Evolutionary conservation across 345 rosid species (phyloP).

Genomic region (Corchorus capsularis): DNA sequence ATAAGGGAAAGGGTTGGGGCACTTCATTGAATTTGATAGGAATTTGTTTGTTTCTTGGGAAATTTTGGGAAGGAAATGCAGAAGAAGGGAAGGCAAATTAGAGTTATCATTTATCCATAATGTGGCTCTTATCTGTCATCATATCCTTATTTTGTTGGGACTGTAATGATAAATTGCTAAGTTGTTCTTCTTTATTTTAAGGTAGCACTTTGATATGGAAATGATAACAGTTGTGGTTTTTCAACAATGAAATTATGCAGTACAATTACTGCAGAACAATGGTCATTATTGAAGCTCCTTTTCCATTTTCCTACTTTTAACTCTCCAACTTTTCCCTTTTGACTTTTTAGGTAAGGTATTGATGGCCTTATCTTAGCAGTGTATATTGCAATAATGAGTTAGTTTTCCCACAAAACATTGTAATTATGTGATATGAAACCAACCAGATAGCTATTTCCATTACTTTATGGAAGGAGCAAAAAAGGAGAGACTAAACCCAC

Average conservation of each 20-base stretch:
- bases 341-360: neutral
- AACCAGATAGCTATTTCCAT: no score
- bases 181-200: neutral
- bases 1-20: neutral
- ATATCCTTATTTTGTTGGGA: neutral
- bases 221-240: neutral
- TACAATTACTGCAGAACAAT: neutral
- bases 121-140: neutral
- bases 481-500: neutral
- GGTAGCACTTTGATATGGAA: conserved; percentile 2
- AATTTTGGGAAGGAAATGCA: conserved; percentile 1
- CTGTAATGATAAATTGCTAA: neutral
- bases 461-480: no score
- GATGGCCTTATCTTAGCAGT: neutral
- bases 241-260: neutral
- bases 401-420: no score
- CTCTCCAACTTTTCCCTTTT: neutral
- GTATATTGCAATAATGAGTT: no score
- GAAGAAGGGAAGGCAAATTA: neutral
- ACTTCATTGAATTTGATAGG: neutral
- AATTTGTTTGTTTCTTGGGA: conserved; percentile 9
- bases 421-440: no score
- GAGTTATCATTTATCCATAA: neutral
- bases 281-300: neutral
- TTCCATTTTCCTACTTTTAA: neutral